phyloP scores from a whole-genome alignment of 2,329 filamentous ascomycete genomes.

The Fusarium pseudonygamai region DNA sequence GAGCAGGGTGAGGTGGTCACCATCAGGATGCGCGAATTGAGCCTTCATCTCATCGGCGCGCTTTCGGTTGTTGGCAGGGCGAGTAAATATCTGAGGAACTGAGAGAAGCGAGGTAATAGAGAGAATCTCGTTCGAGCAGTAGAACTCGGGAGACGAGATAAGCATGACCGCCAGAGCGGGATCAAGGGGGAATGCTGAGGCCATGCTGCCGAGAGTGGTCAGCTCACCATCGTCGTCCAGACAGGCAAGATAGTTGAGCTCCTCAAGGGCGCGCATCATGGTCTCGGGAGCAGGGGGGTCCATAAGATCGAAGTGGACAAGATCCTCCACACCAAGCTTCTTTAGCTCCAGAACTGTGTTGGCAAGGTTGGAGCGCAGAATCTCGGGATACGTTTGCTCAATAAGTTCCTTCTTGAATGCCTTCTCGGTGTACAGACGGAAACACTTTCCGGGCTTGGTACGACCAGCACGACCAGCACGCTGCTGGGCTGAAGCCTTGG shows the following conservation, averaged over 20 bases:
- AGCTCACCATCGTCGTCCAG: conserved; percentile 96
- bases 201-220: conserved; percentile 83
- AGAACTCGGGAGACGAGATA: conserved; percentile 96
- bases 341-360: conserved; percentile 97
- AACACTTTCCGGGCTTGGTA: conserved; percentile 98
- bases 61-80: conserved; percentile 85
- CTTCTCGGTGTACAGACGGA: conserved; percentile 92
- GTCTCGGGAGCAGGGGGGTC: conserved; percentile 98
- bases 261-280: conserved; percentile 96
- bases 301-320: conserved; percentile 99
- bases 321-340: conserved; percentile 93
- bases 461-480: conserved; percentile 98
- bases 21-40: conserved; percentile 90
- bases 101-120: conserved; percentile 94
- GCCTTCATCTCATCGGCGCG: conserved; percentile 98
- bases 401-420: conserved; percentile 99
- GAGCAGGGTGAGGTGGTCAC: conserved; percentile 93
- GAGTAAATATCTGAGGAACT: conserved; percentile 92
- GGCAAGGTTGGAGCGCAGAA: conserved; percentile 91
- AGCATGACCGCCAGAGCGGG: conserved; percentile 96
- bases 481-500: conserved; percentile 96
- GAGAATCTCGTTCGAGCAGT: conserved; percentile 97
- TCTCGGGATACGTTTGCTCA: conserved; percentile 95
- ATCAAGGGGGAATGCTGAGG: conserved; percentile 95
- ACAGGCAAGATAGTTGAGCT: conserved; percentile 96